These are phyloP conservation scores for Hanseniaspora gamundiae DNA, from an alignment of 1,139 yeast species.

Conservation along the genomic window DNA sequence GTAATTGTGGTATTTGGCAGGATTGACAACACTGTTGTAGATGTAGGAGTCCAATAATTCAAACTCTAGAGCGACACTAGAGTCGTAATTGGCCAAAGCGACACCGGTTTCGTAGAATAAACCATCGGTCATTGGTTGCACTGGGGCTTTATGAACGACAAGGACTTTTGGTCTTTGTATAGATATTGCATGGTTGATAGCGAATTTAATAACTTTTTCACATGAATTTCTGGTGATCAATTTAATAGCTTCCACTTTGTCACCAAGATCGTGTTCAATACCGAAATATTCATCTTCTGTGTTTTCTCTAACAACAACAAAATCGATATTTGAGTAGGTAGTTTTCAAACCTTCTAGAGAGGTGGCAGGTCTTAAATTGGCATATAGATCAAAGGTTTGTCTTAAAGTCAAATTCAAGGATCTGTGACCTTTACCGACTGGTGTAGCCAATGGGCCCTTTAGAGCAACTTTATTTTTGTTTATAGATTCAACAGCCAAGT, in stretches of 20 bases:
- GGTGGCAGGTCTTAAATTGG: conserved; percentile 96
- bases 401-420: conserved; percentile 94
- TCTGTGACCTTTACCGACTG: conserved; percentile 97
- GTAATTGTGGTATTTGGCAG: conserved; percentile 64
- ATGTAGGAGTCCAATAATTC: conserved; percentile 96
- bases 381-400: conserved; percentile 91
- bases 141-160: conserved; percentile 96
- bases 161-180: conserved; percentile 80
- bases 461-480: conserved; percentile 88
- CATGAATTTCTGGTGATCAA: conserved; percentile 93
- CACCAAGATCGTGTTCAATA: conserved; percentile 94
- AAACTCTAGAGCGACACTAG: conserved; percentile 68
- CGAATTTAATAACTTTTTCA: conserved; percentile 91
- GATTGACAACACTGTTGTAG: conserved; percentile 79
- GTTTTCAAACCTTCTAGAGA: conserved; percentile 89
- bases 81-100: conserved; percentile 83
- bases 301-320: conserved; percentile 95
- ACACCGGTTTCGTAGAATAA: conserved; percentile 85
- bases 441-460: conserved; percentile 97
- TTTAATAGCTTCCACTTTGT: conserved; percentile 96
- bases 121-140: conserved; percentile 97
- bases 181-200: conserved; percentile 89
- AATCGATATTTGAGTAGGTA: conserved; percentile 87
- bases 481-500: conserved; percentile 83
- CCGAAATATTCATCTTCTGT: conserved; percentile 99